These are phyloP conservation scores for Trichoderma afroharzianum DNA, from an alignment of 2,329 filamentous ascomycete species.

Conservation along the genomic window DNA sequence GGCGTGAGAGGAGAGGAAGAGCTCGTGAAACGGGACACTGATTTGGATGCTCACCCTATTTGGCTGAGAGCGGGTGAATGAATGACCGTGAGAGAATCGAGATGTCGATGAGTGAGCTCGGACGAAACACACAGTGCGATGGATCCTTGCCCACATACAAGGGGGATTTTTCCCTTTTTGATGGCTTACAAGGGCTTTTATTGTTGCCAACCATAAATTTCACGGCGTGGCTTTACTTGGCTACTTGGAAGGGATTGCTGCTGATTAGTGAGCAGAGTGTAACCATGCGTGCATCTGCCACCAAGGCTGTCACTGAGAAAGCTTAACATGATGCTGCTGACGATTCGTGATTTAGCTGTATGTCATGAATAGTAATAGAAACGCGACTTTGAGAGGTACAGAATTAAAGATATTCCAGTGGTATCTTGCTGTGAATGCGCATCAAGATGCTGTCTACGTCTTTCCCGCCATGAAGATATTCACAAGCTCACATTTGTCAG, in stretches of 20 bases:
- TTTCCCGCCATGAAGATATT: not conserved
- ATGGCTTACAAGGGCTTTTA: not conserved
- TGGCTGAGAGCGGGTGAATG: not conserved
- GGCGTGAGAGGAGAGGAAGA: not conserved
- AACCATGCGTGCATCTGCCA: not conserved
- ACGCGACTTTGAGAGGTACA: not conserved
- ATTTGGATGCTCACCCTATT: not conserved
- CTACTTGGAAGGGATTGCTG: not conserved
- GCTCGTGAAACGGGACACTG: too few species aligned
- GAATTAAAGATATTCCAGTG: too few species aligned
- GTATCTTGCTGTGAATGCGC: not conserved
- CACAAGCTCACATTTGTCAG: not conserved
- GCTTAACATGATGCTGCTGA: not conserved
- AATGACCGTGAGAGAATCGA: not conserved
- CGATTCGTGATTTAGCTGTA: not conserved
- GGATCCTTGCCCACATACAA: not conserved
- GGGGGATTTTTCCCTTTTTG: fast-evolving
- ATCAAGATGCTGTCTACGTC: not conserved
- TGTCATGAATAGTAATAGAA: not conserved
- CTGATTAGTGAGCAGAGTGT: not conserved
- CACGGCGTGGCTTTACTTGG: not conserved
- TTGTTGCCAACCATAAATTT: not conserved
- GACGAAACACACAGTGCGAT: not conserved
- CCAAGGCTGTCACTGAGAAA: not conserved
- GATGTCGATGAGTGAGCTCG: not conserved